A percentile compares a stretch with the other conserved stretches of the same genome.
Evolutionary conservation across 192 early-diverging fungal genomes (phyloP).

Genomic region (Dissophora globulifera): DNA sequence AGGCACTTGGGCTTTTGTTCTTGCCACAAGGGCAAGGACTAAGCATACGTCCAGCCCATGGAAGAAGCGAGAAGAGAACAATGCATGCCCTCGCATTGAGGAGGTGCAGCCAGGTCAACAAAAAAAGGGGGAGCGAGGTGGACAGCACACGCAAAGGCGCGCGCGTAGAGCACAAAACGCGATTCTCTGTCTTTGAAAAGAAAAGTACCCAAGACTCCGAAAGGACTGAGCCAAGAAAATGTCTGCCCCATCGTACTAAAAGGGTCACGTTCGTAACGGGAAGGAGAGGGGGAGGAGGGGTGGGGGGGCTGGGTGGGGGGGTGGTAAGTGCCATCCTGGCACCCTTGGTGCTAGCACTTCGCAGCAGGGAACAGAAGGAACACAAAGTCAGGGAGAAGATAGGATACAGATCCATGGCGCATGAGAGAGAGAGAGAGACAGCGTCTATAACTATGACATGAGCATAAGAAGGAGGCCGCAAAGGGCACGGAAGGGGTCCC

Average conservation of each 20-base stretch:
- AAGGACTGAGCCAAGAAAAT: too few relatives aligned
- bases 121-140: conserved; percentile 4
- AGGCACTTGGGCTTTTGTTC: too few relatives aligned
- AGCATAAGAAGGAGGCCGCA: not conserved
- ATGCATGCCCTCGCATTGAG: conserved; percentile 3
- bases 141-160: not conserved
- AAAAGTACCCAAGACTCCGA: too few relatives aligned
- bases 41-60: not conserved
- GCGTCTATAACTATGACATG: conserved; percentile 5
- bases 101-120: conserved; percentile 13
- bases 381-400: not conserved
- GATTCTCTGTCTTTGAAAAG: too few relatives aligned
- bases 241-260: too few relatives aligned
- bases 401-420: too few relatives aligned
- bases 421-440: not conserved
- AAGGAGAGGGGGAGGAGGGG: too few relatives aligned
- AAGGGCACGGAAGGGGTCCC: conserved; percentile 10
- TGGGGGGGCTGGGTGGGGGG: too few relatives aligned
- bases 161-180: not conserved
- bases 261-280: not conserved
- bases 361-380: not conserved
- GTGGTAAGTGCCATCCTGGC: not conserved
- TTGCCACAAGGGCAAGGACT: too few relatives aligned
- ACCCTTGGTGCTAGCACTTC: not conserved
- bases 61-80: not conserved